Conservation (phyloP, 768 basidiomycete genomes). For the Clitopilus passeckerianus region DNA sequence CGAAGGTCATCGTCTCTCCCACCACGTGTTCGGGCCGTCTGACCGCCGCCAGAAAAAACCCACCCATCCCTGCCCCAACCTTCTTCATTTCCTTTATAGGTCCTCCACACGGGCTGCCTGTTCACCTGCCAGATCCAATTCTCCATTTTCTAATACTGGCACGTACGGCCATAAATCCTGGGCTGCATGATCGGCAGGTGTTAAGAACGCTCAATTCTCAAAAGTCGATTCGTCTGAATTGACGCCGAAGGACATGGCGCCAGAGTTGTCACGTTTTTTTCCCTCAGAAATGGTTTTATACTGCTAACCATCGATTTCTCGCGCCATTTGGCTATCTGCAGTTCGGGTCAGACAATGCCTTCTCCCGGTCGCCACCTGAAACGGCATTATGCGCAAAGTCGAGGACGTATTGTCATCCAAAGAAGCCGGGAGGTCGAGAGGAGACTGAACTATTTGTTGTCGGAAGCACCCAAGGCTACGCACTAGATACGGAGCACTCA, state of each 20-base stretch:
- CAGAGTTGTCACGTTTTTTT: constrained; percentile 70
- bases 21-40: constrained; percentile 64
- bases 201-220: constrained; percentile 39
- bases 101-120: constrained; percentile 74
- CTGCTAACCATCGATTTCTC: constrained; percentile 75
- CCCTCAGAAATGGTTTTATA: constrained; percentile 65
- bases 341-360: constrained; percentile 57
- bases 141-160: constrained; percentile 74
- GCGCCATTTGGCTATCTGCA: constrained; percentile 79
- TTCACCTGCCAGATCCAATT: constrained; percentile 63
- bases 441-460: too few relatives aligned
- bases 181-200: constrained; percentile 70
- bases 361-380: constrained; percentile 52
- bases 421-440: too few relatives aligned
- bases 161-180: constrained; percentile 81
- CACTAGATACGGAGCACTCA: too few relatives aligned
- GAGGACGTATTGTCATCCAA: constrained; percentile 67
- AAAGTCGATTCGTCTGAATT: constrained; percentile 76
- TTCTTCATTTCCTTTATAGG: constrained; percentile 68
- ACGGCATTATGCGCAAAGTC: constrained; percentile 75
- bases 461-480: too few relatives aligned
- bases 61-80: constrained; percentile 47
- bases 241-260: constrained; percentile 76
- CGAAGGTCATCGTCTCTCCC: constrained; percentile 51
- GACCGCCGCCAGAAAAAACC: constrained; percentile 76